A percentile compares a stretch with the other conserved stretches of the same genome.
Evolutionary conservation across 2,329 filamentous ascomycete species (phyloP).

Genomic region (Fusarium gaditjirri): DNA sequence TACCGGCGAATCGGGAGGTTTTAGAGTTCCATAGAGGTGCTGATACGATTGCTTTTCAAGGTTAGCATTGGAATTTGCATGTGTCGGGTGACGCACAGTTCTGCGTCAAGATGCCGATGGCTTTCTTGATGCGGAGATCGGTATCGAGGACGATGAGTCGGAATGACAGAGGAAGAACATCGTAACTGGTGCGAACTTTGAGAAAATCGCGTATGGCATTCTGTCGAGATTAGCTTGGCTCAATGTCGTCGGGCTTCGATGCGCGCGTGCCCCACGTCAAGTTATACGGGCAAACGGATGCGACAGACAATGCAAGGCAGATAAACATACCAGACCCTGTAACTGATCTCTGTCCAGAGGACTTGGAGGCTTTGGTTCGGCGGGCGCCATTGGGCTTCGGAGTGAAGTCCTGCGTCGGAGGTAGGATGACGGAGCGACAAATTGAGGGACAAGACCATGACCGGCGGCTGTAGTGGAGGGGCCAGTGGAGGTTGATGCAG

Average conservation of each 20-base stretch:
- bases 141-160: slow-evolving; percentile 96
- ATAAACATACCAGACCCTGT: slow-evolving; percentile 75
- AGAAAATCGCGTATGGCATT: slow-evolving; percentile 94
- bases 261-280: slow-evolving; percentile 32
- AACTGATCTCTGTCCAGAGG: slow-evolving; percentile 80
- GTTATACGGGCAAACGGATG: slow-evolving; percentile 32
- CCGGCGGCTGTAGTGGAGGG: slow-evolving; percentile 39
- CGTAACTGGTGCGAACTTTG: slow-evolving; percentile 95
- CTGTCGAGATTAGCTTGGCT: slow-evolving; percentile 57
- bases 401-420: slow-evolving; percentile 55
- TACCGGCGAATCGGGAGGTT: slow-evolving; percentile 89
- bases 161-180: slow-evolving; percentile 95
- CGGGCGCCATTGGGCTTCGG: slow-evolving; percentile 50
- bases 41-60: slow-evolving; percentile 84
- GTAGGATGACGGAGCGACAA: slow-evolving; percentile 70
- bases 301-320: slow-evolving; percentile 3
- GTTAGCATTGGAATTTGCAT: slow-evolving; percentile 22
- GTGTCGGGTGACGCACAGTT: slow-evolving; percentile 73
- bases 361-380: slow-evolving; percentile 60
- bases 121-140: slow-evolving; percentile 95
- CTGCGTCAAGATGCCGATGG: slow-evolving; percentile 91
- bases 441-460: slow-evolving; percentile 58
- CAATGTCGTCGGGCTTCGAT: slow-evolving; percentile 7
- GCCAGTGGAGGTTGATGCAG: slow-evolving; percentile 38
- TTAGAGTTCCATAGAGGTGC: slow-evolving; percentile 97